phyloP scores from a whole-genome alignment of 306 rosid genomes.

The Quercus bicolor region DNA sequence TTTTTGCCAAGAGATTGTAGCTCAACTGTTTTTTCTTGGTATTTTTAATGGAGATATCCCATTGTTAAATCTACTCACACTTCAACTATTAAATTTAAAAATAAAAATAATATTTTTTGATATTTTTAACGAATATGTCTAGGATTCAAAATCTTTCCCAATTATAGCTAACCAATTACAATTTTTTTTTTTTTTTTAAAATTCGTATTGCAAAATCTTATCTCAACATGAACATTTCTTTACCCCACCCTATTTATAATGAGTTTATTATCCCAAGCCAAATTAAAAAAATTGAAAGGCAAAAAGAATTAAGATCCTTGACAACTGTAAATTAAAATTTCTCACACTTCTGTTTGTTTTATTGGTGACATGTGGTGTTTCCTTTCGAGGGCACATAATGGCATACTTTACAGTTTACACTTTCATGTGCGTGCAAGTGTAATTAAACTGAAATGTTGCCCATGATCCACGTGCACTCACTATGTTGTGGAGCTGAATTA shows the following conservation, averaged over 20 bases:
- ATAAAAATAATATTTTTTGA: too few relatives aligned
- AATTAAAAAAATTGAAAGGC: background rate
- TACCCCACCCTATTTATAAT: too few relatives aligned
- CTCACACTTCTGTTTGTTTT: background rate
- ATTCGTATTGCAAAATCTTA: background rate
- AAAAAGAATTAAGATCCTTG: background rate
- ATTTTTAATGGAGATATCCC: too few relatives aligned
- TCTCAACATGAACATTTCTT: background rate
- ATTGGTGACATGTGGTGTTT: background rate
- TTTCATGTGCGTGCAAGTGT: background rate
- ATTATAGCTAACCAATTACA: too few relatives aligned
- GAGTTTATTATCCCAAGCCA: background rate
- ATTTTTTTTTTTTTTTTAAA: too few relatives aligned
- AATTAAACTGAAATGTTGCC: background rate
- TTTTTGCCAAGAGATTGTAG: too few relatives aligned
- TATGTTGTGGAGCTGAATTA: too few relatives aligned
- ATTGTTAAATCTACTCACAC: too few relatives aligned
- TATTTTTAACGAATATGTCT: too few relatives aligned
- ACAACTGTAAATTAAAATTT: background rate
- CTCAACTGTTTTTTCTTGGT: accelerated
- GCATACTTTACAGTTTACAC: background rate
- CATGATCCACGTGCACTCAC: slow-evolving; percentile 7
- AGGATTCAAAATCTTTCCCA: too few relatives aligned
- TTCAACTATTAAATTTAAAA: too few relatives aligned
- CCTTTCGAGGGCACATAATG: background rate